phyloP scores from a whole-genome alignment of 305 asterid species.

The Rubia peregrina region DNA sequence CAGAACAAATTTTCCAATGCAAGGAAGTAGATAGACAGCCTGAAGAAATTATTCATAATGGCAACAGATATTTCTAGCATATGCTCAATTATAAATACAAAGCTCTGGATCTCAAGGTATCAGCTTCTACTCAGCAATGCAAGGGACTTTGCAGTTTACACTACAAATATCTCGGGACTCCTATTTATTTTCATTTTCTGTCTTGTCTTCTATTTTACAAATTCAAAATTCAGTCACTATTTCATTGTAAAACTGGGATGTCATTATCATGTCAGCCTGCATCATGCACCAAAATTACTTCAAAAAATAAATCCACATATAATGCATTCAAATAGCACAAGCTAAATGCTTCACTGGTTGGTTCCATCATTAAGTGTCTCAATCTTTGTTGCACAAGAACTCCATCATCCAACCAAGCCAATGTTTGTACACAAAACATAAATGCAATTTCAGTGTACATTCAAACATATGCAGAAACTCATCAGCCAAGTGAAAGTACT shows the following conservation, averaged over 20 bases:
- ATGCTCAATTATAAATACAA: not conserved
- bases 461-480: not conserved
- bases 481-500: not conserved
- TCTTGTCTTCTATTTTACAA: not conserved
- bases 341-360: not conserved
- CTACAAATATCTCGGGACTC: not conserved
- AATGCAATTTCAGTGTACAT: not conserved
- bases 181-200: not conserved
- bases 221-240: not conserved
- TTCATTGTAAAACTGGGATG: not conserved
- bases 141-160: not conserved
- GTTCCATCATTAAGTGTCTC: not conserved
- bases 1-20: not conserved
- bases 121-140: not conserved
- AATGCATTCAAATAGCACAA: not conserved
- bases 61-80: not conserved
- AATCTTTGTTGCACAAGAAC: not conserved
- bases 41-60: not conserved
- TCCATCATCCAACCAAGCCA: not conserved
- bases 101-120: not conserved
- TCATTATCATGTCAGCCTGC: not conserved
- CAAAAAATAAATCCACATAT: not conserved
- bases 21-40: not conserved
- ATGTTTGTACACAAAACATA: slow-evolving; percentile 3
- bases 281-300: not conserved